phyloP scores from a whole-genome alignment of 148 eudicot genomes.

The Selenicereus undatus region DNA sequence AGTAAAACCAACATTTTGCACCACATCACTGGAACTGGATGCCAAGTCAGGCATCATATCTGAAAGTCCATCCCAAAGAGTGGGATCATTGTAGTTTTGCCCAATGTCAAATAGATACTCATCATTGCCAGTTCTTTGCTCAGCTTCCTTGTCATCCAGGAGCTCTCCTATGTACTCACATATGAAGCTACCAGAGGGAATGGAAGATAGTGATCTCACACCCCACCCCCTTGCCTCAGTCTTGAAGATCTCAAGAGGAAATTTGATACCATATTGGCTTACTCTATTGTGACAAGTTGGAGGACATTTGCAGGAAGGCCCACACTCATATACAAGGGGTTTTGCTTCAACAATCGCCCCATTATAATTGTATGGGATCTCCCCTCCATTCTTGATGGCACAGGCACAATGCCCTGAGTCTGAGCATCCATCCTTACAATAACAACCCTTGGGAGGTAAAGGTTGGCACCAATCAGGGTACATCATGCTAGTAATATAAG shows the following conservation, averaged over 20 bases:
- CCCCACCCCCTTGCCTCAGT: conserved; percentile 91
- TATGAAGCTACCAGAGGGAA: conserved; percentile 83
- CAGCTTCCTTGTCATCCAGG: conserved; percentile 84
- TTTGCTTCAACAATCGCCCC: conserved; percentile 80
- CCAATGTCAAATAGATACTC: conserved; percentile 90
- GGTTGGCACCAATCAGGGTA: conserved; percentile 63
- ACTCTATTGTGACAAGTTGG: conserved; percentile 78
- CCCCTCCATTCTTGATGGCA: conserved; percentile 66
- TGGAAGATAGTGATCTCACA: conserved; percentile 63
- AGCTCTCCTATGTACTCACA: conserved; percentile 92
- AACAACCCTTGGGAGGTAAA: conserved; percentile 55
- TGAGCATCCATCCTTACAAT: conserved; percentile 58
- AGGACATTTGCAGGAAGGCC: conserved; percentile 80
- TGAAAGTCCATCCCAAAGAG: conserved; percentile 32
- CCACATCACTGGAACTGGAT: conserved; percentile 21
- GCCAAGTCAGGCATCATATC: conserved; percentile 32
- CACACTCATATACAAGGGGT: conserved; percentile 80
- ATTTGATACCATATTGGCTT: conserved; percentile 65
- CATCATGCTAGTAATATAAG: conserved; percentile 50
- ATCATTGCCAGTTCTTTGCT: conserved; percentile 60
- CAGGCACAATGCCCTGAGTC: conserved; percentile 62
- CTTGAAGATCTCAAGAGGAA: conserved; percentile 84
- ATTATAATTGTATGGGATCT: conserved; percentile 71
- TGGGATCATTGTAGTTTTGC: conserved; percentile 53
- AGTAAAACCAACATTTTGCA: conserved; percentile 63